phyloP scores from a whole-genome alignment of 768 basidiomycete genomes.

The Crassisporium funariophilum region DNA sequence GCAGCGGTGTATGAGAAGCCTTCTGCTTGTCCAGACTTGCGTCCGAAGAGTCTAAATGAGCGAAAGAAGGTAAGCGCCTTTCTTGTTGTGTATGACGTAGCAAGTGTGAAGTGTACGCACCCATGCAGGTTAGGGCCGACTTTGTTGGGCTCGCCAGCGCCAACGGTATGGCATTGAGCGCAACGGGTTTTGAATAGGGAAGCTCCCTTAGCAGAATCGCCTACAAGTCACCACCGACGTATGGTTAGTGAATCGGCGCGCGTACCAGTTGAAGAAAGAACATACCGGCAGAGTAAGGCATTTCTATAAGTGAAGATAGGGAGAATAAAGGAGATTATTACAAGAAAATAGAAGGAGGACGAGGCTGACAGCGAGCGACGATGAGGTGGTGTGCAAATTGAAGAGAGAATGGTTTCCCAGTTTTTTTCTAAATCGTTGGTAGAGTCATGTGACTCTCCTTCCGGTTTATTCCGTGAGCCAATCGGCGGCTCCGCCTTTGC shows the following conservation, averaged over 20 bases:
- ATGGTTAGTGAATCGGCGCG: conserved; percentile 44
- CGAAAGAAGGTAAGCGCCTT: conserved; percentile 11
- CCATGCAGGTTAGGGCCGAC: conserved; percentile 97
- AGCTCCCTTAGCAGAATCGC: conserved; percentile 91
- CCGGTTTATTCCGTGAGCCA: conserved; percentile 37
- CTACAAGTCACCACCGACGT: conserved; percentile 31
- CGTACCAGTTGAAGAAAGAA: conserved; percentile 20
- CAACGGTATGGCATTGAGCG: conserved; percentile 92
- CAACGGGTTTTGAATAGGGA: conserved; percentile 95
- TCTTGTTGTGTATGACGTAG: neutral
- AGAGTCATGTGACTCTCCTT: conserved; percentile 27
- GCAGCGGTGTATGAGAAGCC: conserved; percentile 93
- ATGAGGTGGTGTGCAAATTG: conserved; percentile 13
- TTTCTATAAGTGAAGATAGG: conserved; percentile 27
- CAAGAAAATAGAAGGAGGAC: conserved; percentile 17
- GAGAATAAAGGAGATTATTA: conserved; percentile 21
- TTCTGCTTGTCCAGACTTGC: conserved; percentile 82
- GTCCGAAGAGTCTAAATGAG: conserved; percentile 72
- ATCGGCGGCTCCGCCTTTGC: no score
- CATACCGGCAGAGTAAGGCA: conserved; percentile 46
- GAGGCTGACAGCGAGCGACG: conserved; percentile 17
- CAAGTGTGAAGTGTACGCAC: conserved; percentile 43
- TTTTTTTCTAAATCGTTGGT: conserved; percentile 23
- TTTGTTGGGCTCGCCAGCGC: conserved; percentile 75
- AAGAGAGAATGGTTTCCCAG: conserved; percentile 8